Base-by-base conservation (phyloP, 2,329 filamentous ascomycete genomes). In the Fusarium tupiense region DNA sequence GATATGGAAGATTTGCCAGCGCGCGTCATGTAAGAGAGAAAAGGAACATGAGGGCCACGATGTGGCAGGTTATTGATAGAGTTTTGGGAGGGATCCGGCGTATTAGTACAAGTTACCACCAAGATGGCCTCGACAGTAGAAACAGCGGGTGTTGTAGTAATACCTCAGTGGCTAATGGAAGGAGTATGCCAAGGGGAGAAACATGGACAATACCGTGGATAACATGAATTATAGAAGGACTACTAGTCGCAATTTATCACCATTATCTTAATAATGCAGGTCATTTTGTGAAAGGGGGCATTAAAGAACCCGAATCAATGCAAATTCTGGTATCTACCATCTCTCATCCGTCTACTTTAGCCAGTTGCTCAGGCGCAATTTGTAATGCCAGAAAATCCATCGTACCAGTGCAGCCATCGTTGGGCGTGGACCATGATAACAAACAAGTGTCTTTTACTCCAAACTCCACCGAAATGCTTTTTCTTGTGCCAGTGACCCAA, bases 1-100 rank as follows among this genome's bases (percentile, higher is more conserved):
- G 84, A 85, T 49, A 85, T 85, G 84, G 83, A 85, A 61, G 84
- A 85, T 64, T 74, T 85, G 46, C 84, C 84, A 11, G 81, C 81
- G n/a, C 77, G 77, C 19, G 50, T 80, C n/a, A 22, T 50, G 41
- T 77, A 62, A 67, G 24, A 52, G 26, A 43, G 41, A 53, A 37
- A 31, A 31, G 20, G 38, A 26, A 47, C 22, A 40, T n/a, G 24
- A 43, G 22, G 24, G 49, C 22, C 38, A 43, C 22, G n/a, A 31
- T 22, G 26, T 29, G 40, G 40, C 35, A 46, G n/a, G 47, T 52
- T 41, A 44, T 35, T 40, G 46, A 46, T 61, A 72, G 56, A 62
- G 52, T 44, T 54, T 29, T 59, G 52, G 40, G 33, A 43, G 38
- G 37, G 52, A 29, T 33, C 54, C n/a, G 37, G 47, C 44, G 66